Conservation (phyloP, 495 filamentous ascomycete species). For the Staphylotrichum longicolle region DNA sequence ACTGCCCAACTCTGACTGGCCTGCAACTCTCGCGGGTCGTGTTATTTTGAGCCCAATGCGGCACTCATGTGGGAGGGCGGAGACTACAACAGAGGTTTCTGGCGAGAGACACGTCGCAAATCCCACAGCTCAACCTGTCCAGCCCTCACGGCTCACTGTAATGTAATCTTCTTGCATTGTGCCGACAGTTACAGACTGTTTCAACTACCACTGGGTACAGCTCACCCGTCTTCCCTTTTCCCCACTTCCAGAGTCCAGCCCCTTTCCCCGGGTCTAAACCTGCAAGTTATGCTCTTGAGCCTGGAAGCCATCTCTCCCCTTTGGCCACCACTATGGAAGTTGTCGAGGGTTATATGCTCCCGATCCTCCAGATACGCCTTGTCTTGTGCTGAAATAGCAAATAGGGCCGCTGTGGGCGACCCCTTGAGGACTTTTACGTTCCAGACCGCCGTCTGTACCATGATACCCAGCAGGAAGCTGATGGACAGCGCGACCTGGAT, state of each 20-base stretch:
- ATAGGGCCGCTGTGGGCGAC: slow-evolving; percentile 23
- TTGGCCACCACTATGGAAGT: background rate
- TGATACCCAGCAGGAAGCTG: slow-evolving; percentile 27
- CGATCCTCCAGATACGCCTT: slow-evolving; percentile 23
- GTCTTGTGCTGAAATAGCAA: slow-evolving; percentile 28
- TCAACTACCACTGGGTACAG: background rate
- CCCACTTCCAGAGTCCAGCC: slow-evolving; percentile 21
- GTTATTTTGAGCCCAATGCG: background rate
- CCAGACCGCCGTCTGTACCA: slow-evolving; percentile 35
- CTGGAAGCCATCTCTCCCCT: background rate
- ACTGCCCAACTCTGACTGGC: background rate
- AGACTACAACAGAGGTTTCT: too few species aligned
- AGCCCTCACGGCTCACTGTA: background rate
- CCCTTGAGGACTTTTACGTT: slow-evolving; percentile 29
- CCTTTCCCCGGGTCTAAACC: slow-evolving; percentile 15
- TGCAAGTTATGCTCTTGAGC: slow-evolving; percentile 11
- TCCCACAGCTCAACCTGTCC: background rate
- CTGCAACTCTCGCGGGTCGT: too few species aligned
- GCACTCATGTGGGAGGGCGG: background rate
- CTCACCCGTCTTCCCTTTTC: slow-evolving; percentile 9
- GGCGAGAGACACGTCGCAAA: background rate
- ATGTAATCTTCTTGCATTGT: background rate
- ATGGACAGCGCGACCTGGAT: slow-evolving; percentile 21
- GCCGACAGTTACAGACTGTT: background rate
- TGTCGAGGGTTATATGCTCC: slow-evolving; percentile 4